phyloP scores from a whole-genome alignment of 371 early-diverging fungal genomes.

The Dichotomocladium elegans region DNA sequence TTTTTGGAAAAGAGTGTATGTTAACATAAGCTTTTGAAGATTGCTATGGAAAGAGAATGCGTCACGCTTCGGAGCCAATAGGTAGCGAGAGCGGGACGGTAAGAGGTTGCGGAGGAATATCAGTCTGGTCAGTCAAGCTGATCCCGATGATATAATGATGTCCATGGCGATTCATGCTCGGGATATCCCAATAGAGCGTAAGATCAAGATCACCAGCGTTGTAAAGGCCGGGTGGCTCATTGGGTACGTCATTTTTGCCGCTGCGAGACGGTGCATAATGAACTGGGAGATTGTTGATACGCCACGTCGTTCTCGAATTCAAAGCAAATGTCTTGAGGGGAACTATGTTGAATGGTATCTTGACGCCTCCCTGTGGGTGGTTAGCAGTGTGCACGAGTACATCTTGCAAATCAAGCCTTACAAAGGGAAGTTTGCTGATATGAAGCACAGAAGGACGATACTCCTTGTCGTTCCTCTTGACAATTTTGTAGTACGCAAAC shows the following conservation, averaged over 20 bases:
- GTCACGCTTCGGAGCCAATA: conserved; percentile 6
- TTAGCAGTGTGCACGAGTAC: too few species aligned
- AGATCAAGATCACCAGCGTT: conserved; percentile 84
- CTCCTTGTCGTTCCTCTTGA: conserved; percentile 13
- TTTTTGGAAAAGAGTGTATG: too few species aligned
- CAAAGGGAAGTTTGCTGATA: conserved; percentile 42
- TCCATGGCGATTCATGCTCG: conserved; percentile 55
- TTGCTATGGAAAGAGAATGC: too few species aligned
- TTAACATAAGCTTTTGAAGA: too few species aligned
- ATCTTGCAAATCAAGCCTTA: conserved; percentile 23
- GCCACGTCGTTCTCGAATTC: conserved; percentile 73
- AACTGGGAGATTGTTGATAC: conserved; percentile 50
- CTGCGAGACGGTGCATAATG: too few species aligned
- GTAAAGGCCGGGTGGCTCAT: conserved; percentile 68
- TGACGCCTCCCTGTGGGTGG: conserved; percentile 32
- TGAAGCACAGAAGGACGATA: conserved; percentile 33
- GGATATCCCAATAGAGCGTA: conserved; percentile 80
- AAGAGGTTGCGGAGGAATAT: neutral
- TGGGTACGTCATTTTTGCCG: conserved; percentile 40
- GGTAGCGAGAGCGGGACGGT: neutral
- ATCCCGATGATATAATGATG: conserved; percentile 90
- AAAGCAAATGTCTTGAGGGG: conserved; percentile 65
- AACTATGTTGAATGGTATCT: conserved; percentile 38
- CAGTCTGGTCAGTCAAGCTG: conserved; percentile 49
- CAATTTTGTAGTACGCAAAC: conserved; percentile 61